Conservation (phyloP, 1,139 yeast genomes). For the Insectozyma bohioensis region DNA sequence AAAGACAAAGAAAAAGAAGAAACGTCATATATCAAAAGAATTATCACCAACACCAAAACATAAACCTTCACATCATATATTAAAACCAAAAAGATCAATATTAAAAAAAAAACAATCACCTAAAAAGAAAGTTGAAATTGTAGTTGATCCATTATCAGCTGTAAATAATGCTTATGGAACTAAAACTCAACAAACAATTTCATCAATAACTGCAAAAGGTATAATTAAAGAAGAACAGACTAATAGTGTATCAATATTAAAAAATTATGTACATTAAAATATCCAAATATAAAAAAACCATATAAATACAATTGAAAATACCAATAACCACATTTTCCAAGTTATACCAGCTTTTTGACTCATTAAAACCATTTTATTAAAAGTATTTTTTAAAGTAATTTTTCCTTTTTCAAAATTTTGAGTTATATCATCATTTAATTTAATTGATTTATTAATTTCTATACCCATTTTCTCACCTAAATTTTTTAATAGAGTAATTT, state of each 20-base stretch:
- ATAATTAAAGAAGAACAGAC: constrained; percentile 2
- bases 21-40: constrained; percentile 7
- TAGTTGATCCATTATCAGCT: constrained; percentile 11
- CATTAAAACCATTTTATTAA: constrained; percentile 74
- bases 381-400: constrained; percentile 61
- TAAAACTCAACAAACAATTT: constrained; percentile 10
- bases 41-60: constrained; percentile 46
- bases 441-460: constrained; percentile 74
- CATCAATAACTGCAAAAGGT: constrained; percentile 13
- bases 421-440: constrained; percentile 58
- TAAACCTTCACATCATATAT: constrained; percentile 42
- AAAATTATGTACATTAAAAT: constrained; percentile 24
- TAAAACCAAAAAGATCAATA: constrained; percentile 44
- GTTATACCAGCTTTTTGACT: constrained; percentile 80
- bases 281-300: constrained; percentile 87
- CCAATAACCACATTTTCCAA: constrained; percentile 74
- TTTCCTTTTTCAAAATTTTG: constrained; percentile 44
- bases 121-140: not conserved
- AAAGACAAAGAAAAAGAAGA: constrained; percentile 11
- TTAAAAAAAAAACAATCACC: constrained; percentile 23
- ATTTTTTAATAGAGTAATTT: constrained; percentile 68
- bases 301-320: constrained; percentile 60
- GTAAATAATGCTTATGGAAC: constrained; percentile 16
- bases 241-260: constrained; percentile 1
- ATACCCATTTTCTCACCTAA: constrained; percentile 77